A percentile compares a stretch with the other conserved stretches of the same genome.
phyloP scores from a whole-genome alignment of 2,329 filamentous ascomycete genomes.

The Cladorrhinum sp. region DNA sequence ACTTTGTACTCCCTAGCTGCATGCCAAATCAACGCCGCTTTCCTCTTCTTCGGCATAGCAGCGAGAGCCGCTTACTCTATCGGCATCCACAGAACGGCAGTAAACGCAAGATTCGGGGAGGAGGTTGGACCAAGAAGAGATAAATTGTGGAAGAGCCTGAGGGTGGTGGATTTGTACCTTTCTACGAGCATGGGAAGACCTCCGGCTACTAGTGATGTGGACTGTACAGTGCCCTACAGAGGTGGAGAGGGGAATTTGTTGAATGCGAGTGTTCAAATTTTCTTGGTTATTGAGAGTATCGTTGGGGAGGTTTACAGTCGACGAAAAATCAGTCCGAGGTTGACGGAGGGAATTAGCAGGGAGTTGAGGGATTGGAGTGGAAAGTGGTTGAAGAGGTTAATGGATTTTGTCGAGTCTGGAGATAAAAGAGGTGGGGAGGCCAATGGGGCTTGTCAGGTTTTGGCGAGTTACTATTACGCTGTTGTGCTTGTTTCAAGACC shows the following conservation, averaged over 20 bases:
- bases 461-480: conserved; percentile 54
- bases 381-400: conserved; percentile 47
- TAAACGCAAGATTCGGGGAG: conserved; percentile 50
- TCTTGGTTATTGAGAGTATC: conserved; percentile 49
- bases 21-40: conserved; percentile 54
- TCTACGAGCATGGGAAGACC: conserved; percentile 55
- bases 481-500: conserved; percentile 56
- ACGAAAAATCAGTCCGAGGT: conserved; percentile 49
- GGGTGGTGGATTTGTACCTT: conserved; percentile 51
- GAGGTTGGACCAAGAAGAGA: conserved; percentile 45
- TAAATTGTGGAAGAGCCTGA: conserved; percentile 52
- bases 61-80: conserved; percentile 52
- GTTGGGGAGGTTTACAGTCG: conserved; percentile 53
- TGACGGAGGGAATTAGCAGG: conserved; percentile 53
- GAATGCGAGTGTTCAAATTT: conserved; percentile 51
- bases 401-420: conserved; percentile 34
- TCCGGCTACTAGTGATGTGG: conserved; percentile 51
- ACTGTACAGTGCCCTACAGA: conserved; percentile 52
- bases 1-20: conserved; percentile 54
- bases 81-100: conserved; percentile 52
- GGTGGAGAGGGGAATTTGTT: conserved; percentile 38
- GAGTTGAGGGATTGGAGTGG: conserved; percentile 52
- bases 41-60: conserved; percentile 53
- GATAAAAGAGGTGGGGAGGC: conserved; percentile 31
- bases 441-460: conserved; percentile 49